Base-by-base conservation (phyloP, 2,329 filamentous ascomycete genomes). In the Metarhizium humberi region DNA sequence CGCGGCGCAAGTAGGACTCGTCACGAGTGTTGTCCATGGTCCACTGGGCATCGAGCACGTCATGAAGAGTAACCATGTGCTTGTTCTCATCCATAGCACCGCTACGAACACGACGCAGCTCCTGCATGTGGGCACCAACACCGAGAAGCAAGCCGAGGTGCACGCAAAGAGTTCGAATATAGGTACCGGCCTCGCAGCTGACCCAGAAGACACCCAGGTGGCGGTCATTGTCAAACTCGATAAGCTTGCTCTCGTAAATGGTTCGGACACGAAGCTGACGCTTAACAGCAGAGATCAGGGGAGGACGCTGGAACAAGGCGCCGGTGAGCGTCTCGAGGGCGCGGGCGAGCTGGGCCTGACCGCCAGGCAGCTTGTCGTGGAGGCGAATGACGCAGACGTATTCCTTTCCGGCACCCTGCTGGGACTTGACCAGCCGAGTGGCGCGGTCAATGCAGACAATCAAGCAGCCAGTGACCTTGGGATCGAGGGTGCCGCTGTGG, bases 151-250 rank as follows among this genome's bases (percentile, higher is more conserved):
- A 75, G 73, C 90, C 90, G 63, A 99, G 74, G 76, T 97, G 94
- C 47, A 97, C 92, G 75, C 94, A 97, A 50, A 99, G 85, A 42
- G 94, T 99, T 79, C 94, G 89, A 71, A 99, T 97, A 74, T 99
- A 99, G 61, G 94, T 99, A 71, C 94, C 94, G 53, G 71, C 94
- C 76, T 99, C 94, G 75, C 94, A 99, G 75, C 90, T 95, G 65
- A 97, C 94, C 92, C 94, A 97, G 82, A 99, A 99, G 55, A 97
- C 92, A 73, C 89, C 94, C 42, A 99, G 82, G 73, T 97, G 92
- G 66, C 94, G 86, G 68, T 97, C 92, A 70, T 99, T 97, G 78
- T 99, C 94, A 70, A 97, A 99, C 78, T 99, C 94, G 70, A 90
- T 84, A 55, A 97, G 80, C 78, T 95, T 95, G 83, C 87, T 95